Percentiles rank a stretch among this genome's conserved stretches.
These are phyloP conservation scores for Spirogloea muscicola DNA, from an alignment of 139 green algal species.

Conservation along the genomic window DNA sequence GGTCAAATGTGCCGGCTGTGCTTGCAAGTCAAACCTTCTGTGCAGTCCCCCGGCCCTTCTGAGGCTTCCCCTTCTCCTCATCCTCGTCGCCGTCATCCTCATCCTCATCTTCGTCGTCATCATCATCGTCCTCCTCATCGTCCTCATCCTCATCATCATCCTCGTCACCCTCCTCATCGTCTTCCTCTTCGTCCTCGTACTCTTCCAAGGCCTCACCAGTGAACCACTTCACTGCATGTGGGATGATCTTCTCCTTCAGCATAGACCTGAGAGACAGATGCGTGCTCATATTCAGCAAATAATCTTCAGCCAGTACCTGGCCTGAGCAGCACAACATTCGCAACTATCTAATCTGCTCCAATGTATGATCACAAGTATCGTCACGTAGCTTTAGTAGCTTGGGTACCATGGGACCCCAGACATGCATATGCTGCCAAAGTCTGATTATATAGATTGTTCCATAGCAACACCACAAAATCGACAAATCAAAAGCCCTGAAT, in stretches of 20 bases:
- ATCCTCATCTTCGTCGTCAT: conserved; percentile 30
- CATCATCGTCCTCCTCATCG: conserved; percentile 39
- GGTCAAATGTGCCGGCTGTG: no score
- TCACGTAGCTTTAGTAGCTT: no score
- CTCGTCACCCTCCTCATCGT: conserved; percentile 46
- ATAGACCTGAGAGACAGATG: conserved; percentile 9
- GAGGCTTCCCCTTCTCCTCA: no score
- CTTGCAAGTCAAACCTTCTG: no score
- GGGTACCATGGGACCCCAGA: no score
- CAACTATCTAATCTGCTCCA: no score
- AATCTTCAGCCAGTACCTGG: not conserved
- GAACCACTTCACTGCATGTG: conserved; percentile 80
- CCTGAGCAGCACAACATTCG: no score
- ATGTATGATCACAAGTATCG: no score
- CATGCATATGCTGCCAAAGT: not conserved
- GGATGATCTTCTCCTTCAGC: conserved; percentile 80
- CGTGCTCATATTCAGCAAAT: not conserved
- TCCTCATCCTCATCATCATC: conserved; percentile 46
- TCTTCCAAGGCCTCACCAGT: conserved; percentile 78
- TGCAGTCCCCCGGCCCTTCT: no score
- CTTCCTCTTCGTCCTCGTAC: conserved; percentile 62
- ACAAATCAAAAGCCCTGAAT: not conserved
- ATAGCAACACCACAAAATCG: not conserved
- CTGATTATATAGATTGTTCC: not conserved
- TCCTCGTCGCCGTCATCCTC: not conserved